Evolutionary conservation across 805 yeast species (phyloP), one percentile per base, ranked within the genome.

Genomic region (Wickerhamomyces chambardii): DNA sequence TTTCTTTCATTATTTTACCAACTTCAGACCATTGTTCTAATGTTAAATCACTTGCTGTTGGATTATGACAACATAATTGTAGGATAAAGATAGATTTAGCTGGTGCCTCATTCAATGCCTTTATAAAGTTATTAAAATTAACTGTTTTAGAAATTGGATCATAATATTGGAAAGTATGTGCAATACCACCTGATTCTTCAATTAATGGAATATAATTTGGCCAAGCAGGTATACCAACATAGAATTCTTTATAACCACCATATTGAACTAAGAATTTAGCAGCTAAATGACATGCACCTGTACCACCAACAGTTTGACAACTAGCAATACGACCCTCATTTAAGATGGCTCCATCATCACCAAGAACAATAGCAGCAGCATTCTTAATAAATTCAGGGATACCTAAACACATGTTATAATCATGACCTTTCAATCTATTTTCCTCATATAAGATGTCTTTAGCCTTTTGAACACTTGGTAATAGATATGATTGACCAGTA

Each of bases 21-120:
- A 90, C 84, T 56, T 70, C 61, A 41, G 71, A 67, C 96, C 95
- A 87, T 55, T 89, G 85, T 43, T 75, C 84, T 19, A 63, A 59
- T 15, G 85, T 75, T 41, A 95, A 92, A 56, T 89, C 97, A 57
- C 89, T 77, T 44, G 97, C 97, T 15, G 97, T 90, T 36, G 97
- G 97, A 67, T 89, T 90, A 66, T 89, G 97, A 51, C 96, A 92
- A 56, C 96, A 87, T 8, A 95, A 95, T 59, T 89, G 97, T 41
- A 89, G 70, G 37, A 89, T 67, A 17, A 87, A 79, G 35, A 75
- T 71, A 17, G 80, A 66, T 19, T 82, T 84, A 25, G 63, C 63
- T 22, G 71, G 71, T 28, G 78, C 78, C 26, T 57, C 51, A 17
- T 63, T 48, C 32, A 87, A 59, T 35, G 84, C 84, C 25, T 56